Evolutionary conservation across 768 basidiomycete genomes (phyloP).

Genomic region (Psilocybe cubensis): DNA sequence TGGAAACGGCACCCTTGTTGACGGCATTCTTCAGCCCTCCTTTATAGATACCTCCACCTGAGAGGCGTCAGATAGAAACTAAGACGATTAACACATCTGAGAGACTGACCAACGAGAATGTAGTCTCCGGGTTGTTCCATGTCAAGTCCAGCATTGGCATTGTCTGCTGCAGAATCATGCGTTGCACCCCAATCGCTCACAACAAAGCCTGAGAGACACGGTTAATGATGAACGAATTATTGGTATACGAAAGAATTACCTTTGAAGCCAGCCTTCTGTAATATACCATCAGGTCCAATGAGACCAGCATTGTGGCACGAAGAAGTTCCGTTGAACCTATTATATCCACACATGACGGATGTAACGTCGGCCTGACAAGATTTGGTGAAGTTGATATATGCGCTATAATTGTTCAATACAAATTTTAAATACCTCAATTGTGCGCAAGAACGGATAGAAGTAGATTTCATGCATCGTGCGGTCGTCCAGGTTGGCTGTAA

Average conservation of each 20-base stretch:
- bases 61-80: background rate
- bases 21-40: slow-evolving; percentile 38
- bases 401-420: background rate
- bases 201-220: slow-evolving; percentile 37
- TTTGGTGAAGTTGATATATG: background rate
- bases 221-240: background rate
- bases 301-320: slow-evolving; percentile 63
- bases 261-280: slow-evolving; percentile 46
- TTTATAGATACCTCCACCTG: slow-evolving; percentile 42
- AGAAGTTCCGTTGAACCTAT: slow-evolving; percentile 61
- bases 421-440: slow-evolving; percentile 42
- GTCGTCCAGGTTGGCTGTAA: slow-evolving; percentile 55
- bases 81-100: background rate
- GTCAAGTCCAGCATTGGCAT: slow-evolving; percentile 51
- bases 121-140: slow-evolving; percentile 57
- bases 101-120: slow-evolving; percentile 42
- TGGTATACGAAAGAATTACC: slow-evolving; percentile 24
- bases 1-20: slow-evolving; percentile 35
- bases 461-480: slow-evolving; percentile 59
- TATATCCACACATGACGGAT: slow-evolving; percentile 57
- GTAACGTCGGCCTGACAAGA: slow-evolving; percentile 48
- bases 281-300: slow-evolving; percentile 43
- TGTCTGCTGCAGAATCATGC: slow-evolving; percentile 46
- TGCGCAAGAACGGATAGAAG: slow-evolving; percentile 52
- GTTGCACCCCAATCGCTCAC: slow-evolving; percentile 60